These are phyloP conservation scores for Irineochytrium annulatum DNA, from an alignment of 192 early-diverging fungal species.

Conservation along the genomic window DNA sequence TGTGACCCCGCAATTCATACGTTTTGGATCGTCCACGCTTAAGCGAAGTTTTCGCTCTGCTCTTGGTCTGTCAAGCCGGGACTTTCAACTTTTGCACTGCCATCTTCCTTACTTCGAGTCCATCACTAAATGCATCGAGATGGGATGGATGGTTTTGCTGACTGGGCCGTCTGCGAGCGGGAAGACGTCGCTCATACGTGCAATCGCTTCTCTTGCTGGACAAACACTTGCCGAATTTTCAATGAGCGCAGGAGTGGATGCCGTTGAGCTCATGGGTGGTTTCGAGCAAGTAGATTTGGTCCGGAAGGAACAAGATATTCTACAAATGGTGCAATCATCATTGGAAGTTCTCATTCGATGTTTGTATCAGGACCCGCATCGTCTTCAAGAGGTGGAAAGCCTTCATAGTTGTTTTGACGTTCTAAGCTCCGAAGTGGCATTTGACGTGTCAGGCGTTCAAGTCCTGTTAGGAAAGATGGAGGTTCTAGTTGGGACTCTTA, in stretches of 20 bases:
- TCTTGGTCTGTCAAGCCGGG: too few species aligned
- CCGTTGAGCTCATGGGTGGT: constrained; percentile 92
- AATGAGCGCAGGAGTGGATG: constrained; percentile 93
- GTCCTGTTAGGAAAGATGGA: background rate
- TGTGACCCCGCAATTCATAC: too few species aligned
- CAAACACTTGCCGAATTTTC: constrained; percentile 85
- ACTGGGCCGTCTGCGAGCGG: constrained; percentile 80
- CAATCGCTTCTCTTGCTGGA: constrained; percentile 77
- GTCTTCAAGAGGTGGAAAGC: background rate
- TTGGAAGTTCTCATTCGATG: constrained; percentile 40
- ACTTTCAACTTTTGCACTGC: constrained; percentile 65
- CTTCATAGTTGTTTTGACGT: background rate
- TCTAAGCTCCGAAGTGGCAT: background rate
- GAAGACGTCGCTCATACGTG: constrained; percentile 82
- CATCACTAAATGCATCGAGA: constrained; percentile 82
- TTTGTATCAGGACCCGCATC: constrained; percentile 22
- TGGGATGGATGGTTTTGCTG: constrained; percentile 88
- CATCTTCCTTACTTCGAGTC: constrained; percentile 66
- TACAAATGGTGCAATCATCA: constrained; percentile 42
- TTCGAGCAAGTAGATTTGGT: constrained; percentile 93
- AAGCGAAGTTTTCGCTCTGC: too few species aligned
- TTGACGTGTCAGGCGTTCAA: background rate
- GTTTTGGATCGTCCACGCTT: too few species aligned
- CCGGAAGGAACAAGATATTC: constrained; percentile 56
- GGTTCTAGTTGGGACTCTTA: background rate